A percentile compares a stretch with the other conserved stretches of the same genome.
Evolutionary conservation across 495 filamentous ascomycete genomes (phyloP).

Genomic region (Terfezia claveryi): DNA sequence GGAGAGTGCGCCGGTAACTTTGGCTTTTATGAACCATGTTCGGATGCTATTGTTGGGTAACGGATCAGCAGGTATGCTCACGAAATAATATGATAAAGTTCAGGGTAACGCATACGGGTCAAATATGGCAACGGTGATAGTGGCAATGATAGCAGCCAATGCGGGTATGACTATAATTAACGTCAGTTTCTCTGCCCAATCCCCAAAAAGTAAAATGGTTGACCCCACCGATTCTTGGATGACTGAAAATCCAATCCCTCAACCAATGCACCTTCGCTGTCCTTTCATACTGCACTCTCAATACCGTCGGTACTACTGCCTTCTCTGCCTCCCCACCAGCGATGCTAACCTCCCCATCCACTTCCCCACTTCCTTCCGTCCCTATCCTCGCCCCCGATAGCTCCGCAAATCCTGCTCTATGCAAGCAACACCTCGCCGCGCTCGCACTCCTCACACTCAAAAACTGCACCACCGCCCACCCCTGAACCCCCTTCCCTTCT

Average conservation of each 20-base stretch:
- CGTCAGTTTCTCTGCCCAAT: neutral
- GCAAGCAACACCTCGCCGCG: conserved; percentile 81
- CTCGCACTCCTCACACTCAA: conserved; percentile 39
- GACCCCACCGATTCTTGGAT: conserved; percentile 43
- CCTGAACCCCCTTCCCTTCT: conserved; percentile 63
- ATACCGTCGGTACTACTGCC: conserved; percentile 30
- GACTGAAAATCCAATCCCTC: conserved; percentile 70
- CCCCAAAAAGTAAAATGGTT: neutral
- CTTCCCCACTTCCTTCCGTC: conserved; percentile 45
- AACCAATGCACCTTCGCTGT: conserved; percentile 53
- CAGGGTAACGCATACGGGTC: conserved; percentile 33
- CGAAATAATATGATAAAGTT: neutral
- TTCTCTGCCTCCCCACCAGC: conserved; percentile 20
- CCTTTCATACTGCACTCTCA: conserved; percentile 65
- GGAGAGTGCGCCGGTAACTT: conserved; percentile 57
- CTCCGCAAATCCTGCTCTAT: conserved; percentile 45
- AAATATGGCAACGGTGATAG: conserved; percentile 76
- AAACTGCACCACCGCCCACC: conserved; percentile 62
- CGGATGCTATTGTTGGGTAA: conserved; percentile 26
- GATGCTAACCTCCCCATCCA: conserved; percentile 38
- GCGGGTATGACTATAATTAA: conserved; percentile 41
- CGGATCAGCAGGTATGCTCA: neutral
- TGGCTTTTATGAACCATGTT: conserved; percentile 73
- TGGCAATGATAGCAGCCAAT: conserved; percentile 54
- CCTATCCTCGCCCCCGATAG: conserved; percentile 41